These are phyloP conservation scores for Pythium folliculosum DNA, from an alignment of 352 stramenopile species.

Conservation along the genomic window DNA sequence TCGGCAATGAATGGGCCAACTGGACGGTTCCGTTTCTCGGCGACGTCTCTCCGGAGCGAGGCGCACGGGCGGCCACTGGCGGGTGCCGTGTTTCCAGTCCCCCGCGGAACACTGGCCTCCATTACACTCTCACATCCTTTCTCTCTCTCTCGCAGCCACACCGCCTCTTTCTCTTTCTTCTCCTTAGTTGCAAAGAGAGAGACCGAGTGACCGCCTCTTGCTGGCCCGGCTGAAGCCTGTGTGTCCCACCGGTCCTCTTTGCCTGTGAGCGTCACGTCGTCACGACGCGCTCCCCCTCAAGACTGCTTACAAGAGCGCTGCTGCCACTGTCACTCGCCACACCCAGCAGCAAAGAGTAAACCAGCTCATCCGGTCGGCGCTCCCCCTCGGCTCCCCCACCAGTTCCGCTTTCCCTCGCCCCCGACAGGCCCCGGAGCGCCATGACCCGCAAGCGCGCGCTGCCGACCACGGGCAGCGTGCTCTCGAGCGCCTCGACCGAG, in stretches of 20 bases:
- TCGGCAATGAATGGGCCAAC: slow-evolving; percentile 16
- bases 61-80: no score
- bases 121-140: slow-evolving; percentile 5
- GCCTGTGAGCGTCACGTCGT: slow-evolving; percentile 7
- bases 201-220: neutral
- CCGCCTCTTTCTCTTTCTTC: neutral
- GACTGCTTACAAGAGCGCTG: neutral
- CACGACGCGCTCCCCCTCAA: neutral
- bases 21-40: slow-evolving; percentile 15
- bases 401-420: neutral
- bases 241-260: slow-evolving; percentile 5
- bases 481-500: slow-evolving; percentile 48
- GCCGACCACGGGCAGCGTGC: slow-evolving; percentile 34
- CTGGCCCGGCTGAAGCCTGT: neutral
- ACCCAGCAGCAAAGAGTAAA: neutral
- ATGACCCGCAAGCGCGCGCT: slow-evolving; percentile 35
- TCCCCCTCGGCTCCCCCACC: neutral
- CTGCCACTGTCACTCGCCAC: neutral
- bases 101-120: neutral
- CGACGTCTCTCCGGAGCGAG: slow-evolving; percentile 9
- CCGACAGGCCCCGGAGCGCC: neutral
- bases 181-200: neutral
- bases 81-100: neutral
- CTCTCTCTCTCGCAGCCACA: neutral
- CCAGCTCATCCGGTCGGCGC: neutral